A percentile compares a stretch with the other conserved stretches of the same genome.
Conservation (phyloP, 2,329 filamentous ascomycete species). For the Myriangium duriaei region DNA sequence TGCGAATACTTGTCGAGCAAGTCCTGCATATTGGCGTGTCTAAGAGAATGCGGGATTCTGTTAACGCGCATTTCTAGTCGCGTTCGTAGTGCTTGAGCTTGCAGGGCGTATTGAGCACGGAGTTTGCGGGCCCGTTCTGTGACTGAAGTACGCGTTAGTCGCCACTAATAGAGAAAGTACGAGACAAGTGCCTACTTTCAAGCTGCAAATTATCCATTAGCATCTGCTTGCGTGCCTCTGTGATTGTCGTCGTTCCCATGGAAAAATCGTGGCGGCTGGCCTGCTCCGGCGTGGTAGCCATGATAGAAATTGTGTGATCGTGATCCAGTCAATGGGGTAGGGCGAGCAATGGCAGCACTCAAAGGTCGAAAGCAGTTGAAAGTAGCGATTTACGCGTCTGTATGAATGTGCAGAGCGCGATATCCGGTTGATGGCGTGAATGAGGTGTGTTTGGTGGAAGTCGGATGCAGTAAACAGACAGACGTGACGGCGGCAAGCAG, state of each 20-base stretch:
- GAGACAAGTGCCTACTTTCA: constrained; percentile 51
- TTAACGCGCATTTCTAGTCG: constrained; percentile 90
- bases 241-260: constrained; percentile 18
- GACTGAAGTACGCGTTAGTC: constrained; percentile 40
- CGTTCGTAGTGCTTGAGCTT: constrained; percentile 71
- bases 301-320: too few species aligned
- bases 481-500: neutral
- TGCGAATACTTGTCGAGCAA: constrained; percentile 46
- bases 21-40: constrained; percentile 72
- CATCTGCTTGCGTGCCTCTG: constrained; percentile 60
- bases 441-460: neutral
- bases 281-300: constrained; percentile 15
- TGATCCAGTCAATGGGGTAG: too few species aligned
- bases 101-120: constrained; percentile 76
- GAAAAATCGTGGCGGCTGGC: constrained; percentile 1
- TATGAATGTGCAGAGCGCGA: neutral
- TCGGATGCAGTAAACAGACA: neutral
- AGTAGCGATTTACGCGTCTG: neutral
- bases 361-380: too few species aligned
- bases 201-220: constrained; percentile 81
- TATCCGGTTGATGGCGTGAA: neutral
- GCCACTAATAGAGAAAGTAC: constrained; percentile 20
- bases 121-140: constrained; percentile 79
- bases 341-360: too few species aligned
- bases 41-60: constrained; percentile 68